Base-by-base conservation (phyloP, 202 grass and related monocot genomes). In the Saccharum hybrid region DNA sequence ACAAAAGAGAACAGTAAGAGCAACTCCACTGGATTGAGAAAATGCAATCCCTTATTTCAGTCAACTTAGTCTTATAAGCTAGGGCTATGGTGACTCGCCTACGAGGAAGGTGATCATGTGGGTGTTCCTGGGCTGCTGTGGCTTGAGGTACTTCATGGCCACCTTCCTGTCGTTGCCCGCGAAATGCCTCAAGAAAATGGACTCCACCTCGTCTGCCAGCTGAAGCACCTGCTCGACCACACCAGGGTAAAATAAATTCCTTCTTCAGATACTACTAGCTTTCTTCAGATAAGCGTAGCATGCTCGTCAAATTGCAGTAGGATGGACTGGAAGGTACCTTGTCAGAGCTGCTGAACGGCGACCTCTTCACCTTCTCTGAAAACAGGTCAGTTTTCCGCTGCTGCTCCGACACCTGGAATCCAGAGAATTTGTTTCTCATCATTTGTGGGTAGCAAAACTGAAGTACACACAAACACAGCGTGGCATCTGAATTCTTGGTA, bases 81-180 rank as follows among this genome's bases (percentile, higher is more conserved):
- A 13, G 56, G 36, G 28, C 13, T 26, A 26, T 26, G 56, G 8
- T n/a, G 1, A 62, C 54, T 68, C 39, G 79, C 96, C 96, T 56
- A 94, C 89, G 13, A 99, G 87, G 85, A 99, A 99, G 18, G 96
- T 94, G 78, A 99, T 83, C 81, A 91, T 83, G 59, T 99, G 96
- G 1, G 91, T 96, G 83, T 89, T 90, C 74, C 71, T 92, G 62
- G 76, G 88, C 81, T 89, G 83, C 84, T 92, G 89, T 7, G 96
- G 93, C 75, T 85, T 93, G 13, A 98, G 93, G 86, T 91, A 94
- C 59, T 93, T 99, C 88, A 93, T 95, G 4, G 96, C 96, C 30
- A 91, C 94, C 72, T 84, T 94, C 63, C 41, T 82, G 68, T 99
- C 93, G 18, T 96, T 93, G 85, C 88, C 62, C 0, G 96, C 81